Conservation (phyloP, 495 filamentous ascomycete genomes). For the Chaetomidium leptoderma region DNA sequence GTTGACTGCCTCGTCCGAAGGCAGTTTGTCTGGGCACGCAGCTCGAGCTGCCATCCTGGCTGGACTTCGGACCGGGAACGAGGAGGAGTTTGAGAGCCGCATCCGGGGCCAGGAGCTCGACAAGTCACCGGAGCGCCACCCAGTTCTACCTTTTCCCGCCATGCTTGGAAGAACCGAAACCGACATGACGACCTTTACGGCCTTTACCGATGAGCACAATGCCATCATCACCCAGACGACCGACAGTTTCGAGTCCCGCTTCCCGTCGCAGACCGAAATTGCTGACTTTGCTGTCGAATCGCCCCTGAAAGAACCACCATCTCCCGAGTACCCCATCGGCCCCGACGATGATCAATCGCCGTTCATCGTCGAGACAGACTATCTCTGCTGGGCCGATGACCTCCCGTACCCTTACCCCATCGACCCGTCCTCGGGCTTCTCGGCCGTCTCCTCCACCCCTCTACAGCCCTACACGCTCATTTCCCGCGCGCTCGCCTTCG, state of each 20-base stretch:
- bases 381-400: slow-evolving; percentile 46
- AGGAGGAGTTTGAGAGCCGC: slow-evolving; percentile 35
- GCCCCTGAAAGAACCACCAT: slow-evolving; percentile 5
- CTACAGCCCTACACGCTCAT: slow-evolving; percentile 49
- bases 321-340: slow-evolving; percentile 7
- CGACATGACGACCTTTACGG: slow-evolving; percentile 32
- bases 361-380: slow-evolving; percentile 49
- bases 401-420: slow-evolving; percentile 43
- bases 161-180: slow-evolving; percentile 34
- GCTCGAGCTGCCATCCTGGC: slow-evolving; percentile 20
- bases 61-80: slow-evolving; percentile 23
- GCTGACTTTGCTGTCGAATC: slow-evolving; percentile 19
- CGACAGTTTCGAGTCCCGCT: slow-evolving; percentile 37
- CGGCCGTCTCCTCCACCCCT: slow-evolving; percentile 25
- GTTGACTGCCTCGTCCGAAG: slow-evolving; percentile 37
- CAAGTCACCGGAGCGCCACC: slow-evolving; percentile 27
- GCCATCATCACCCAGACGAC: slow-evolving; percentile 43
- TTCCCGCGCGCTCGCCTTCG: slow-evolving; percentile 45
- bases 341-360: slow-evolving; percentile 34
- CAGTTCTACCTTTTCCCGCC: slow-evolving; percentile 19
- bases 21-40: slow-evolving; percentile 20
- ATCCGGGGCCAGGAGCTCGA: slow-evolving; percentile 35
- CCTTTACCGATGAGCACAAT: slow-evolving; percentile 42
- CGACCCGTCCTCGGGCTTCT: slow-evolving; percentile 15
- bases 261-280: slow-evolving; percentile 30